Evolutionary conservation across 2,329 filamentous ascomycete genomes (phyloP), one percentile per base, ranked within the genome.

Genomic region (Aureobasidium musti): DNA sequence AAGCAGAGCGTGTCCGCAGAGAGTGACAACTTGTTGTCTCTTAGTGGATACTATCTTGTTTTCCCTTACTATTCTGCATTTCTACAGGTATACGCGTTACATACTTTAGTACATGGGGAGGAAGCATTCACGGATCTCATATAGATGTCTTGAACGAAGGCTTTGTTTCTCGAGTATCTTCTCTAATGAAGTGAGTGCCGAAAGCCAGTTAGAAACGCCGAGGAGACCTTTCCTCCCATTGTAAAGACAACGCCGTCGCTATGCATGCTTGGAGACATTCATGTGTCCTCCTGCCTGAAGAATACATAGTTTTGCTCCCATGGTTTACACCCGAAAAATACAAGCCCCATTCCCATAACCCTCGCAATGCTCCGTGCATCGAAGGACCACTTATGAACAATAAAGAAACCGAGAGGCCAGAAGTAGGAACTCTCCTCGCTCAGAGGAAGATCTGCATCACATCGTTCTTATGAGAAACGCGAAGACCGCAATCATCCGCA

Each of bases 361-460:
- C 14, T 21, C 50, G 45, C 19, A 26, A 37, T 49, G 41, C 39
- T 50, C 59, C 45, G 39, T 8, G 45, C 33, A 50, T 26, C 17
- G 19, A 39, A 39, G 30, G 19, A 7, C 8, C 3, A 30, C 21
- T 30, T 39, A 50, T 63, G 30, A 23, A 50, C 43, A 21, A 39
- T 14, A 45, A 63, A 11, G n/a, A n/a, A 8, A 8, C 2, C 23
- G 30, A 45, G 33, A 52, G 21, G 23, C 1, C 14, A 14, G 33
- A 49, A 37, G 28, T 26, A 14, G 26, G 19, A 19, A 19, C 2
- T 21, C 17, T 5, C 30, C 33, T 28, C 39, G 23, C 30, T 59
- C 35, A 80, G 33, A 80, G 69, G 71, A 79, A 81, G 41, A 80
- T 67, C 59, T 80, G 79, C 26, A 80, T 74, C 76, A 80, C 79